Evolutionary conservation across 164 flowering plant species (phyloP), one percentile per base, ranked within the genome.

Genomic region (Stephania cephalantha): DNA sequence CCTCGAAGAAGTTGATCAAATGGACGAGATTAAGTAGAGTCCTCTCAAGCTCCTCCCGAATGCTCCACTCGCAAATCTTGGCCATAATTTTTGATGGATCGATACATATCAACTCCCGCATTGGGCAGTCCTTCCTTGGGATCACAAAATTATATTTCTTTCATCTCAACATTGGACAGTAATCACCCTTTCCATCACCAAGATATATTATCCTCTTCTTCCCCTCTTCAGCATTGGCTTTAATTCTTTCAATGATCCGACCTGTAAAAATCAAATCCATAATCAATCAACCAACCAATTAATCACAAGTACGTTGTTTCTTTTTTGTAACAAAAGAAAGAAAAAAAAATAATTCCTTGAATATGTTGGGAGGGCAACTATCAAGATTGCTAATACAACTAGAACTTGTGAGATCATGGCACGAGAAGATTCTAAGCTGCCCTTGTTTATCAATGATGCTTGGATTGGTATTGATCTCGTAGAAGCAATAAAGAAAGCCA

Each of bases 321-420:
- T 25, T 25, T 25, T 25, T 25, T 25, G 25, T 25, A 25, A 25
- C 15, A 6, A 4, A 17, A 53, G 12, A 31, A 6, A 25, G 25
- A 71, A 48, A 0, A 71, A 48, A 0, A 53, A 53, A 3, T 61
- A 15, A 9, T 85, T 90, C 97, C 92, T 93, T 93, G 85, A 95
- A 92, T 87, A 93, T 69, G 74, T 93, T 91, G 29, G 88, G 78
- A 79, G 95, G 94, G 85, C 98, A 91, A 11, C 11, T 48, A 9
- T 48, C 6, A 6, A 84, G 77, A 68, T 69, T 71, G 79, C 98
- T 91, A 20, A 83, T 85, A 79, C 88, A 94, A 77, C 86, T 78
- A 71, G 87, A 71, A 17, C 75, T 42, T 29, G 46, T 80, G 22
- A 64, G 73, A 75, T 83, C 86, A 81, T 87, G 89, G 77, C 73